Conservation (phyloP, 2,329 filamentous ascomycete species). For the Chrysoporthe cubensis region DNA sequence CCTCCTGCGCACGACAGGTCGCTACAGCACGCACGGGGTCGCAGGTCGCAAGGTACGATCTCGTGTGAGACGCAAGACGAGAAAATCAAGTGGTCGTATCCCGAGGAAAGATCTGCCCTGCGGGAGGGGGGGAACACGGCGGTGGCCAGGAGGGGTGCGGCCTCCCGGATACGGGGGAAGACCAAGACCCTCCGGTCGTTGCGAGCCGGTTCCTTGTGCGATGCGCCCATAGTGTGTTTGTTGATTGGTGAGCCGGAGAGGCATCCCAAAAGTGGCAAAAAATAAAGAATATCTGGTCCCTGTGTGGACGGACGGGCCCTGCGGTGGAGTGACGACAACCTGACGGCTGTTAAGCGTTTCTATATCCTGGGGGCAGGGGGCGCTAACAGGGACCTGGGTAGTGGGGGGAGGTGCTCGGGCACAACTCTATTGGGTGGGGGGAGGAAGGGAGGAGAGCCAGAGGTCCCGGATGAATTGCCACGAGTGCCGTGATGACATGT, state of each 20-base stretch:
- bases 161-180: background rate
- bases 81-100: background rate
- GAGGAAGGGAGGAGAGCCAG: background rate
- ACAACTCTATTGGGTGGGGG: background rate
- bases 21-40: background rate
- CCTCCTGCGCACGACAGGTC: background rate
- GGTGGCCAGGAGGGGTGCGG: background rate
- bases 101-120: background rate
- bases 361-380: background rate
- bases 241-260: too few relatives aligned
- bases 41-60: background rate
- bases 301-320: background rate
- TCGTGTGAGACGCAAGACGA: background rate
- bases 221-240: background rate
- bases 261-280: conserved; percentile 1
- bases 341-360: background rate
- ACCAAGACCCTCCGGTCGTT: too few relatives aligned
- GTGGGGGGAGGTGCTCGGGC: background rate
- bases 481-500: background rate
- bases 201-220: too few relatives aligned
- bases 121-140: background rate
- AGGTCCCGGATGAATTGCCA: background rate
- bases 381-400: background rate
- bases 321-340: background rate
- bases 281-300: background rate